phyloP scores from a whole-genome alignment of 2,329 filamentous ascomycete genomes.

The Exophiala oligosperma region DNA sequence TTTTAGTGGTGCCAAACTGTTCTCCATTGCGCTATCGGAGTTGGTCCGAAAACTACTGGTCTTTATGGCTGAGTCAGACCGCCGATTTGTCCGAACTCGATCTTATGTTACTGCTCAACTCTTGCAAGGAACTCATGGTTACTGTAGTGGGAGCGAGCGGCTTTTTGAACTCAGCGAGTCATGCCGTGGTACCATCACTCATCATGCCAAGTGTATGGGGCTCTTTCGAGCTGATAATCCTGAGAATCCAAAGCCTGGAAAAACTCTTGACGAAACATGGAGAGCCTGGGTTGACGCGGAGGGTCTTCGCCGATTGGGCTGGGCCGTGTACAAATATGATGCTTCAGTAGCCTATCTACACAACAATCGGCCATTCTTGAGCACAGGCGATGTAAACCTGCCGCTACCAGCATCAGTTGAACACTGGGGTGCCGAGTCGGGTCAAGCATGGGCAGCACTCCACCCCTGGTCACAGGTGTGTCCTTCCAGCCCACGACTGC shows the following conservation, averaged over 20 bases:
- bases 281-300: not conserved
- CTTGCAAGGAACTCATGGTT: conserved; percentile 10
- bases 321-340: conserved; percentile 13
- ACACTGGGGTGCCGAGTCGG: conserved; percentile 1
- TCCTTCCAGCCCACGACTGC: not conserved
- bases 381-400: conserved; percentile 3
- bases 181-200: not conserved
- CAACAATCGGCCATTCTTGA: conserved; percentile 10
- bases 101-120: conserved; percentile 9
- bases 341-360: conserved; percentile 7
- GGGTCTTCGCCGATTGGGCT: conserved; percentile 4
- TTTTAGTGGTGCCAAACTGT: not conserved
- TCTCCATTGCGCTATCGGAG: conserved; percentile 6
- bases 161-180: conserved; percentile 13
- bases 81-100: conserved; percentile 2
- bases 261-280: not conserved
- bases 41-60: conserved; percentile 1
- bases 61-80: conserved; percentile 14
- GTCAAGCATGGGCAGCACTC: conserved; percentile 7
- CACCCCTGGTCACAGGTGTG: not conserved
- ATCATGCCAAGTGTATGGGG: conserved; percentile 10
- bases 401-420: not conserved
- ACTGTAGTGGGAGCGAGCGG: conserved; percentile 5
- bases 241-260: not conserved
- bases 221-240: not conserved